Evolutionary conservation across 352 stramenopile genomes (phyloP), one percentile per base, ranked within the genome.

Genomic region (Phytophthora sp.): DNA sequence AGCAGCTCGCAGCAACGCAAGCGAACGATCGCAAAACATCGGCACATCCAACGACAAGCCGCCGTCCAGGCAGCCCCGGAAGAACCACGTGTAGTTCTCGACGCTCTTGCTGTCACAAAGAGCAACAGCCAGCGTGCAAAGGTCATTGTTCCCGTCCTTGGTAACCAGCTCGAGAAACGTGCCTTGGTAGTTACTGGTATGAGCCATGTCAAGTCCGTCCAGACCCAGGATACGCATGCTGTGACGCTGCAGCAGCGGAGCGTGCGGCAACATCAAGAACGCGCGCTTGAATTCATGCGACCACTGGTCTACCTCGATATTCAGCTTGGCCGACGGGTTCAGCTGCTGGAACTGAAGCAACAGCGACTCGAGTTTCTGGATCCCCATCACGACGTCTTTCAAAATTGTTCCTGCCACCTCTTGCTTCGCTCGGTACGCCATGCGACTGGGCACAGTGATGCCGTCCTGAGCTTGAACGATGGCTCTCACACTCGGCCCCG

Each of bases 281-380:
- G 74, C 74, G 4, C 74, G 71, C 30, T 62, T 72, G 49, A 79
- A 82, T 43, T 67, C 66, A n/a, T 77, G 60, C 11, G 55, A 59
- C 45, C 55, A 54, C n/a, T 41, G 44, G 23, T 79, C 64, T 2
- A 81, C 44, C 37, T 77, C 67, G 15, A 79, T 44, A 9, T 75
- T 62, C 5, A 77, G 35, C 24, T 58, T 69, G 10, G 45, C 52
- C 0, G 64, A 76, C 21, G 76, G 63, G 31, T 83, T 83, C 8
- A 78, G 45, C 37, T 57, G 54, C 39, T 76, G 66, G 48, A 85
- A 85, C 23, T 77, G 70, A 17, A 72, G 15, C 39, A 85, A 32
- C 32, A 85, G 41, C 24, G 71, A 85, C 64, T 81, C 73, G 42
- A 85, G 69, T 30, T 80, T 79, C 67, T 80, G 70, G 41, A 80